Conservation (phyloP, 768 basidiomycete genomes). For the Trametes coccinea region DNA sequence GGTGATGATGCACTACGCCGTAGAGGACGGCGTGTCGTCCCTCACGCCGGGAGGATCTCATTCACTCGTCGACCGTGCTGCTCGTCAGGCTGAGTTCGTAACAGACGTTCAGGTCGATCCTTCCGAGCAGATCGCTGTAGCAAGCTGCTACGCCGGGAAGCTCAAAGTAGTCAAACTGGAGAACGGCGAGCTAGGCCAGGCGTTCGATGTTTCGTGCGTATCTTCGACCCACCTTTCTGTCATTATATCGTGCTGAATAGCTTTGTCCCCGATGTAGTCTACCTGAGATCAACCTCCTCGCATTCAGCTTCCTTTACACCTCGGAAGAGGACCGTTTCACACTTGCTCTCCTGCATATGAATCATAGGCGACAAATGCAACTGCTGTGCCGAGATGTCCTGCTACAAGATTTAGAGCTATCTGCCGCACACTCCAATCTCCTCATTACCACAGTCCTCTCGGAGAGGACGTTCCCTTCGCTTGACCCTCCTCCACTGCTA, state of each 20-base stretch:
- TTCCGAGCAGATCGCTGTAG: conserved; percentile 58
- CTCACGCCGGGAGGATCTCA: conserved; percentile 48
- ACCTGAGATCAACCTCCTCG: conserved; percentile 67
- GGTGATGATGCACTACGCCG: conserved; percentile 57
- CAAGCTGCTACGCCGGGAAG: conserved; percentile 68
- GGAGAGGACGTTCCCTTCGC: conserved; percentile 42
- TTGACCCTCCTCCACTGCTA: conserved; percentile 29
- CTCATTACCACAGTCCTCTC: conserved; percentile 57
- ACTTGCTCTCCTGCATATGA: conserved; percentile 68
- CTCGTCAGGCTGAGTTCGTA: conserved; percentile 70
- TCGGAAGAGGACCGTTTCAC: conserved; percentile 42
- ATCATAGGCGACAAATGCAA: conserved; percentile 62
- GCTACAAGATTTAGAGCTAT: conserved; percentile 51
- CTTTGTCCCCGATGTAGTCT: conserved; percentile 52
- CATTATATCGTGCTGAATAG: conserved; percentile 6
- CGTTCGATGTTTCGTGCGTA: conserved; percentile 67
- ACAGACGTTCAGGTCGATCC: conserved; percentile 69
- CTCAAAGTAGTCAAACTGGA: conserved; percentile 63
- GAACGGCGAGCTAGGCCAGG: conserved; percentile 51
- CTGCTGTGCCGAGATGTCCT: conserved; percentile 60
- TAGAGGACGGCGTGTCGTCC: conserved; percentile 32
- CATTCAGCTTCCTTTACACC: conserved; percentile 59
- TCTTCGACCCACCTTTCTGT: conserved; percentile 1
- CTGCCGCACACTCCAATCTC: conserved; percentile 32
- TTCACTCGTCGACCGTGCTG: conserved; percentile 54